Conservation (phyloP, 805 yeast genomes). For the Yamadazyma philogaea region DNA sequence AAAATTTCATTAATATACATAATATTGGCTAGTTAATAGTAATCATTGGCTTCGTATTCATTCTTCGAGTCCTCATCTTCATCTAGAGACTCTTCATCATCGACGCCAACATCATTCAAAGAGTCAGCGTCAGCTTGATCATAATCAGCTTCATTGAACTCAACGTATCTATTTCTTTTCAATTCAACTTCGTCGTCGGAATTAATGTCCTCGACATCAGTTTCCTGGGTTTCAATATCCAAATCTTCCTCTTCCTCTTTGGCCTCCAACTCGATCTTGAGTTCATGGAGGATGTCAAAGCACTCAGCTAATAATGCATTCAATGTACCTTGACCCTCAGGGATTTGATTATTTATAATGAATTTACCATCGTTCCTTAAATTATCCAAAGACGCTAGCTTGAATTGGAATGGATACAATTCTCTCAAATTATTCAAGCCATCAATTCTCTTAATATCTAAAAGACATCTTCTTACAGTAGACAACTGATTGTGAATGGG, state of each 20-base stretch:
- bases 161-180: slow-evolving; percentile 40
- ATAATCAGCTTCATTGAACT: slow-evolving; percentile 46
- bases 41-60: slow-evolving; percentile 43
- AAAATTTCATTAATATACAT: slow-evolving; percentile 7
- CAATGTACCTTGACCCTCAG: slow-evolving; percentile 97
- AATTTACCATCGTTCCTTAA: slow-evolving; percentile 89
- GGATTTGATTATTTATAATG: slow-evolving; percentile 80
- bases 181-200: slow-evolving; percentile 45
- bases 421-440: slow-evolving; percentile 87
- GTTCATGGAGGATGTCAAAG: slow-evolving; percentile 88
- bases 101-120: slow-evolving; percentile 12
- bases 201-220: slow-evolving; percentile 30
- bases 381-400: slow-evolving; percentile 85
- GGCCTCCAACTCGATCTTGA: slow-evolving; percentile 80
- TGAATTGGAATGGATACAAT: slow-evolving; percentile 93
- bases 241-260: slow-evolving; percentile 31
- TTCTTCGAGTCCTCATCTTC: slow-evolving; percentile 14
- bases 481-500: slow-evolving; percentile 91
- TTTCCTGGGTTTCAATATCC: slow-evolving; percentile 10
- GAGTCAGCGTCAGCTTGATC: slow-evolving; percentile 35
- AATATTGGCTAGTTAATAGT: slow-evolving; percentile 23
- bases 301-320: slow-evolving; percentile 90
- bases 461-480: slow-evolving; percentile 84
- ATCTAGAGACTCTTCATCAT: slow-evolving; percentile 13
- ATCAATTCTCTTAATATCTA: slow-evolving; percentile 89